A percentile compares a stretch with the other conserved stretches of the same genome.
Conservation (phyloP, 2,329 filamentous ascomycete genomes). For the Paraphaeosphaeria sporulosa region DNA sequence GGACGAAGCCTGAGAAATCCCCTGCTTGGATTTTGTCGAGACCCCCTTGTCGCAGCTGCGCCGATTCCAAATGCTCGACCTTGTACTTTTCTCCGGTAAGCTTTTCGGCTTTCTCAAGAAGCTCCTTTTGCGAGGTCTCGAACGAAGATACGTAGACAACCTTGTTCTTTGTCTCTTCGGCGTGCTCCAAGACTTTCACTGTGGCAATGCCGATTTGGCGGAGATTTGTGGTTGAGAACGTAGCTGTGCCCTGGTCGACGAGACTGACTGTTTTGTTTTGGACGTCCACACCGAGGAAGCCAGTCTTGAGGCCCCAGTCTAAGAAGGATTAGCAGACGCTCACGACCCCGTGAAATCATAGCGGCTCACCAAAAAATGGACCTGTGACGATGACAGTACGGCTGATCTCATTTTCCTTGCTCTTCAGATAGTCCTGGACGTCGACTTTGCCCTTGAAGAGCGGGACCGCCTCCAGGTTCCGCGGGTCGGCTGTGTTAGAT, state of each 20-base stretch:
- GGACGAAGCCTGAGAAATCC: conserved; percentile 36
- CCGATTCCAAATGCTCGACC: conserved; percentile 51
- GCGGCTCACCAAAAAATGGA: conserved; percentile 59
- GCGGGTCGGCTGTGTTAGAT: conserved; percentile 50
- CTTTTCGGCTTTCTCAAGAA: conserved; percentile 63
- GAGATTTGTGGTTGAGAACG: conserved; percentile 61
- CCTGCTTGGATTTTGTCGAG: conserved; percentile 47
- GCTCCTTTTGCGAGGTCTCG: conserved; percentile 64
- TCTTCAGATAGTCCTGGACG: conserved; percentile 62
- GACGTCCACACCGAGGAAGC: conserved; percentile 62
- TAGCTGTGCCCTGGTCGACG: conserved; percentile 64
- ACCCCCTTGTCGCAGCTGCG: conserved; percentile 38
- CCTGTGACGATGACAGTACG: conserved; percentile 63
- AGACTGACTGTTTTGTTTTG: conserved; percentile 60
- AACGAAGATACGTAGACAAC: conserved; percentile 67
- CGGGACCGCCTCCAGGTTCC: conserved; percentile 54
- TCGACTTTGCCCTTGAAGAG: conserved; percentile 60
- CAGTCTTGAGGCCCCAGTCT: conserved; percentile 61
- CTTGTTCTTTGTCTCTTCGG: conserved; percentile 63
- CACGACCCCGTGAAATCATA: not conserved
- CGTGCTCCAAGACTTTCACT: conserved; percentile 58
- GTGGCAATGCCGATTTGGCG: conserved; percentile 61
- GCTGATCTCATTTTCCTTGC: conserved; percentile 56
- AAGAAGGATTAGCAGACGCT: not conserved
- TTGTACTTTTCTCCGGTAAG: conserved; percentile 61